phyloP scores from a whole-genome alignment of 2,329 filamentous ascomycete species.

The Alternaria triticina region DNA sequence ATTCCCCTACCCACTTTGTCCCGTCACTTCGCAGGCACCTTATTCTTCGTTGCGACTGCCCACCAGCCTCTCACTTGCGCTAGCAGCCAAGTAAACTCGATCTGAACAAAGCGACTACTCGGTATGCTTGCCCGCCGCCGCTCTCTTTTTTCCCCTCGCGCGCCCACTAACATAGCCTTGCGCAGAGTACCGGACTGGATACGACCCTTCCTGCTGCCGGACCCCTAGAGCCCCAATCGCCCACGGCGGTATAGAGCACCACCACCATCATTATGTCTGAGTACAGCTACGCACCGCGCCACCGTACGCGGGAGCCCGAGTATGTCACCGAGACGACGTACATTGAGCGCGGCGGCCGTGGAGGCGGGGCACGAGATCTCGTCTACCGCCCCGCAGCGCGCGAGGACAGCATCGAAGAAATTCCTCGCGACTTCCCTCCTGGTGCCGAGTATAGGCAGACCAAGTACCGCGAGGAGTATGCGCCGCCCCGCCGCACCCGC shows the following conservation, averaged over 20 bases:
- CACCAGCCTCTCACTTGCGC: constrained; percentile 17
- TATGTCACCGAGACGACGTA: constrained; percentile 59
- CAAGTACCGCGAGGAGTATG: constrained; percentile 57
- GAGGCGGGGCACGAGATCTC: constrained; percentile 53
- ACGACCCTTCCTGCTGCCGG: constrained; percentile 6
- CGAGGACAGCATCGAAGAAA: constrained; percentile 84
- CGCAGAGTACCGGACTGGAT: constrained; percentile 18
- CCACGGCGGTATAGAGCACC: constrained; percentile 19
- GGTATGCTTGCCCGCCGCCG: constrained; percentile 25
- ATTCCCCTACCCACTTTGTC: constrained; percentile 28
- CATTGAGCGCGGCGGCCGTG: constrained; percentile 56
- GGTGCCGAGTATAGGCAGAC: constrained; percentile 56
- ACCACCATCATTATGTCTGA: constrained; percentile 56
- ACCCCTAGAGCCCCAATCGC: constrained; percentile 17
- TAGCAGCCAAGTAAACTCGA: constrained; percentile 20
- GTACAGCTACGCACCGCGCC: constrained; percentile 58
- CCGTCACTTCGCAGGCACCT: constrained; percentile 30
- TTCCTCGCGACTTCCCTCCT: constrained; percentile 83
- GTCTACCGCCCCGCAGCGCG: constrained; percentile 59
- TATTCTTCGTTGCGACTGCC: constrained; percentile 33
- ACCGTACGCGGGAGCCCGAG: constrained; percentile 58
- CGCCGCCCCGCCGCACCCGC: constrained; percentile 65
- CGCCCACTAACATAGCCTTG: constrained; percentile 23
- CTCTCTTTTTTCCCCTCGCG: constrained; percentile 2
- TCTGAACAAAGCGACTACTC: constrained; percentile 13